phyloP scores from a whole-genome alignment of 2,329 filamentous ascomycete species.

The Penicillium paneum region DNA sequence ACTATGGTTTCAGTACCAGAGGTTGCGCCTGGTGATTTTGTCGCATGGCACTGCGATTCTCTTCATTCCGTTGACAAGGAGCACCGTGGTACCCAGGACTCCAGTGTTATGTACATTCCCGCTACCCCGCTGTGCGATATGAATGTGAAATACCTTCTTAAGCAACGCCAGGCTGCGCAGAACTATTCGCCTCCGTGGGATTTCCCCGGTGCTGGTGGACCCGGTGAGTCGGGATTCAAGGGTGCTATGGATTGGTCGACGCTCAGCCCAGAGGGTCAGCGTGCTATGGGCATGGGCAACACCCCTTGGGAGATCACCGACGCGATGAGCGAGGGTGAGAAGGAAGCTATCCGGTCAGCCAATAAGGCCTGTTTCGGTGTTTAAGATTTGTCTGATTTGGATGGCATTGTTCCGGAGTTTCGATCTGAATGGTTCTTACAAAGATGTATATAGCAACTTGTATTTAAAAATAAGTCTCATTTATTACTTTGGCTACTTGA shows the following conservation, averaged over 20 bases:
- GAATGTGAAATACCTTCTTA: constrained; percentile 68
- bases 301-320: constrained; percentile 49
- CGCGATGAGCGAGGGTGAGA: constrained; percentile 51
- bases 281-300: constrained; percentile 54
- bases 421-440: not conserved
- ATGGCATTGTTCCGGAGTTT: not conserved
- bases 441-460: not conserved
- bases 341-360: constrained; percentile 49
- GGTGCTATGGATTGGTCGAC: constrained; percentile 40
- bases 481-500: not conserved
- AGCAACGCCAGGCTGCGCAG: constrained; percentile 69
- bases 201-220: constrained; percentile 59
- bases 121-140: constrained; percentile 73
- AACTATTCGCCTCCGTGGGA: constrained; percentile 66
- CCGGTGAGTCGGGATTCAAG: constrained; percentile 41
- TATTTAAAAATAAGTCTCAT: not conserved
- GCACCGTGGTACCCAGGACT: constrained; percentile 69
- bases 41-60: constrained; percentile 74
- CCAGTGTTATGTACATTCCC: constrained; percentile 85
- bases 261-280: constrained; percentile 48
- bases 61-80: constrained; percentile 81
- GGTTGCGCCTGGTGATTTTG: constrained; percentile 70
- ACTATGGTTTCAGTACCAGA: constrained; percentile 70
- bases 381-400: constrained; percentile 3
- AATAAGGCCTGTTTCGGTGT: constrained; percentile 54